Base-by-base conservation (phyloP, 352 stramenopile species). In the Phytophthora nicotianae region DNA sequence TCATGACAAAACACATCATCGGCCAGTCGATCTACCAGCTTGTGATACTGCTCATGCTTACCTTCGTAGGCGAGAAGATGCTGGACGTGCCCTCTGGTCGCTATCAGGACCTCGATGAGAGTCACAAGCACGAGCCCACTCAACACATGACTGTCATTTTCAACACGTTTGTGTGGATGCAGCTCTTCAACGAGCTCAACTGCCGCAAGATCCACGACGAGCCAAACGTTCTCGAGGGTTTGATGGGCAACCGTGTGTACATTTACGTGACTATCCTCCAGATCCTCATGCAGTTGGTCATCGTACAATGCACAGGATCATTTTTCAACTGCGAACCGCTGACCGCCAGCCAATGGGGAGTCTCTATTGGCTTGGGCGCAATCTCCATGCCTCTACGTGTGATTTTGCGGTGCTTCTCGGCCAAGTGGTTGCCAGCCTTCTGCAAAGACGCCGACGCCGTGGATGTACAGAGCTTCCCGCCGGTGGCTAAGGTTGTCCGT, bases 111-210 rank as follows among this genome's bases (percentile, higher is more conserved):
- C 55, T 77, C 10, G 33, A 3, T 0, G 68, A 86, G 0, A 56
- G 69, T 9, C 11, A 70, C 6, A 67, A 79, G 24, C 21, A 79
- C 10, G 57, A 83, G 4, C 92, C 90, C 14, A 95, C 72, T 1
- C 58, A 90, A 56, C 97, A 99, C 80, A 98, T 97, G 79, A 98
- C 96, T 2, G 80, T 99, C 54, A 65, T 99, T 46, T 99, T 99
- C 83, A 99, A 99, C 73, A 91, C 94, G 13, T 99, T 99, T 69
- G 96, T 99, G 23, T 98, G 98, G 77, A 90, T 97, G 63, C 95
- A 98, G 85, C 83, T 99, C 26, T 99, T 91, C 58, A 95, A 95
- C 50, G 80, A 95, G 65, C 54, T 95, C 50, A 91, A 92, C 59
- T 89, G 74, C 63, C 81, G 83, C 37, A 91, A 92, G 54, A 91